A percentile compares a stretch with the other conserved stretches of the same genome.
Evolutionary conservation across 2,329 filamentous ascomycete genomes (phyloP).

Genomic region (Trichoderma gracile): DNA sequence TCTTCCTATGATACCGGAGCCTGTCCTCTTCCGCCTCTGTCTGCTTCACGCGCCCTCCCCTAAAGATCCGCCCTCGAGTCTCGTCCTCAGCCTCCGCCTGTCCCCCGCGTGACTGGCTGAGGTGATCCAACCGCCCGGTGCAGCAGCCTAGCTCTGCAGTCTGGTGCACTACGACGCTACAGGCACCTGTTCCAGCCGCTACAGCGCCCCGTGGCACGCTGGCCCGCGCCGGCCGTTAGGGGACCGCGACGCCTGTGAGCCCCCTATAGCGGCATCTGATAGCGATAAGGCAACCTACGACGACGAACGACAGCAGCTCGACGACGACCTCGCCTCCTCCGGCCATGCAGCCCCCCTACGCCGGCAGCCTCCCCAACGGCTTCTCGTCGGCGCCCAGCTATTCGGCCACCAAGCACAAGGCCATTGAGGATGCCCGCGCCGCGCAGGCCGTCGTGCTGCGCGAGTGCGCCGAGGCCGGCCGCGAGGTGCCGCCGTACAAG

Average conservation of each 20-base stretch:
- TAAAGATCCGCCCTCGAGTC: neutral
- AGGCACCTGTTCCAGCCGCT: neutral
- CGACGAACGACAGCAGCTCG: neutral
- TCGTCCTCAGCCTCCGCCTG: neutral
- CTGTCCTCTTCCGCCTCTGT: neutral
- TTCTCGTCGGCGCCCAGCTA: constrained; percentile 14
- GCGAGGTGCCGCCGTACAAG: constrained; percentile 62
- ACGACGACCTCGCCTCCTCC: neutral
- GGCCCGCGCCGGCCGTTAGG: neutral
- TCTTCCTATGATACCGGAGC: neutral
- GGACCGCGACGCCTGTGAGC: constrained; percentile 5
- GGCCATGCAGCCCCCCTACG: constrained; percentile 20
- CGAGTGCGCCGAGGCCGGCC: constrained; percentile 58
- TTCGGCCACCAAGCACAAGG: constrained; percentile 50
- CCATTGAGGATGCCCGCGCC: constrained; percentile 66
- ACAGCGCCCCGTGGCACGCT: constrained; percentile 13
- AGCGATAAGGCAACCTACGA: too few species aligned
- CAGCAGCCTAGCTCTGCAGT: constrained; percentile 6
- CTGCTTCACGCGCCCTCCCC: neutral
- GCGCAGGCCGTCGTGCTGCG: constrained; percentile 65
- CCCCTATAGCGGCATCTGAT: constrained; percentile 2
- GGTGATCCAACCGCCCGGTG: constrained; percentile 3
- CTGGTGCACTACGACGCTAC: neutral
- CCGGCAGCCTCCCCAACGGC: constrained; percentile 24
- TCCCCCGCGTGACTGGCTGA: constrained; percentile 19